Evolutionary conservation across 257 asterid species (phyloP), one percentile per base, ranked within the genome.

Genomic region (Plantago elongata): DNA sequence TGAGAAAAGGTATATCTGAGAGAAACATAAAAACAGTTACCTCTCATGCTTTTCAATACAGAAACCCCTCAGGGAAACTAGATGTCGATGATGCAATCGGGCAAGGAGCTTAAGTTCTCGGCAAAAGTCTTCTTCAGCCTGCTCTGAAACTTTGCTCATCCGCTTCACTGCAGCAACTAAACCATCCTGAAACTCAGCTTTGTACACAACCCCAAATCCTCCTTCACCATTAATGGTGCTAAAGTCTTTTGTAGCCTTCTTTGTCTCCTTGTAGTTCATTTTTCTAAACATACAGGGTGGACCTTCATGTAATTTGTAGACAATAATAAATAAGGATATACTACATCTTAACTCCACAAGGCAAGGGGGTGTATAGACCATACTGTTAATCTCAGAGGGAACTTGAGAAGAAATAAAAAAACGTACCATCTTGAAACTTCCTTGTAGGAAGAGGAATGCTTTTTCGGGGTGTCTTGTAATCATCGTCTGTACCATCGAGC

Each of bases 71-170:
- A 93, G 81, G 68, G 97, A 64, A 77, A 89, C 95, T 51, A 93
- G 99, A 79, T 93, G 96, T 27, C 95, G 94, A 63, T 93, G 99
- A 83, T 89, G 97, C 43, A 89, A 74, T 47, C 95, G 90, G 70
- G 97, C 97, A 70, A 93, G 92, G 60, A 93, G 95, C 74, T 93
- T 94, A 30, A 93, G 71, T 61, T 93, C 97, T 76, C 86, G 72
- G 74, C 94, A 85, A 67, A 93, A 93, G 66, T 93, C 99, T 15
- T 80, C 91, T 68, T 93, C 96, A 14, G 96, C 97, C 72, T 93
- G 97, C 77, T 85, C 88, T 4, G 94, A 87, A 18, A 76, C 81
- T 76, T 77, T 89, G 77, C 79, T 83, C 99, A 93, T 87, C 78
- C 84, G 78, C 82, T 93, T 93, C 72, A 89, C 97, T 0, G 96